Conservation (phyloP, 2,329 filamentous ascomycete species). For the Colletotrichum cordylinicola region DNA sequence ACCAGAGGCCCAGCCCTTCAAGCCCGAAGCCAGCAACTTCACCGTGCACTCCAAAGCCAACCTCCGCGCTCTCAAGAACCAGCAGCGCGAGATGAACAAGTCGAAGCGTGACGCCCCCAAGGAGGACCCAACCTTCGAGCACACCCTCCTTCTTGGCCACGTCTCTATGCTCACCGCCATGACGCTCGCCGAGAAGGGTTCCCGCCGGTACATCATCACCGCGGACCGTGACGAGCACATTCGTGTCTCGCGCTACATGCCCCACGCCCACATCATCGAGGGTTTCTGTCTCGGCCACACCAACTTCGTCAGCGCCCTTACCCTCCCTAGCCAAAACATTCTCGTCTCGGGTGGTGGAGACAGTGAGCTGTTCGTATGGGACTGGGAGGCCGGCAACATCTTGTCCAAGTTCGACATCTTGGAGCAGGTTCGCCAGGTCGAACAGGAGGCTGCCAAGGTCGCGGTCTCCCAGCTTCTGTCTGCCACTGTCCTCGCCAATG, state of each 20-base stretch:
- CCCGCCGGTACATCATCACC: slow-evolving; percentile 58
- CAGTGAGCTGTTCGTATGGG: slow-evolving; percentile 78
- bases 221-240: slow-evolving; percentile 75
- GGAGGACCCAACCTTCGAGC: slow-evolving; percentile 66
- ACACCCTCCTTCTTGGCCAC: slow-evolving; percentile 84
- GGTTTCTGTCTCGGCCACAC: slow-evolving; percentile 87
- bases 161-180: slow-evolving; percentile 93
- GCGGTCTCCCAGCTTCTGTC: slow-evolving; percentile 53
- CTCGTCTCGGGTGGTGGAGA: slow-evolving; percentile 91
- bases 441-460: slow-evolving; percentile 42
- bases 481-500: slow-evolving; percentile 24
- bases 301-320: slow-evolving; percentile 82
- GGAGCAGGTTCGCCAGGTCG: slow-evolving; percentile 33
- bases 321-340: slow-evolving; percentile 66
- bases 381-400: slow-evolving; percentile 70
- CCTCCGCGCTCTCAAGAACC: slow-evolving; percentile 63
- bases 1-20: slow-evolving; percentile 36
- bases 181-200: slow-evolving; percentile 51
- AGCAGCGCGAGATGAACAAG: slow-evolving; percentile 40
- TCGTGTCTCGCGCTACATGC: slow-evolving; percentile 79
- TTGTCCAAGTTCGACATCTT: slow-evolving; percentile 61
- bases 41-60: slow-evolving; percentile 72
- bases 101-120: slow-evolving; percentile 32
- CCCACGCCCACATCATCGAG: slow-evolving; percentile 89
- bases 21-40: slow-evolving; percentile 60